Base-by-base conservation (phyloP, 495 filamentous ascomycete species). In the Clohesyomyces aquaticus region DNA sequence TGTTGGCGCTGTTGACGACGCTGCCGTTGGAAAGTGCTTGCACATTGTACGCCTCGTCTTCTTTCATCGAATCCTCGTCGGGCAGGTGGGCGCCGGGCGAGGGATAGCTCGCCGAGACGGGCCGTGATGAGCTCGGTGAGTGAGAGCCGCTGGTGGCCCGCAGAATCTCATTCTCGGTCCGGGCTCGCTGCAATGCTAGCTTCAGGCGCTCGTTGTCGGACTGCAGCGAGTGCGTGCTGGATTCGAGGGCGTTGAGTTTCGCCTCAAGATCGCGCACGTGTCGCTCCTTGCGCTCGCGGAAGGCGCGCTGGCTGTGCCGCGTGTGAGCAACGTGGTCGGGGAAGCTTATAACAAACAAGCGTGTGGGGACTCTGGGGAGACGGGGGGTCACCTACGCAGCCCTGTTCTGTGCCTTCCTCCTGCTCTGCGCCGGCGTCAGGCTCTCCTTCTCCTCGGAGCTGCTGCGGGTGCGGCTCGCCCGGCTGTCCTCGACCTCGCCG, bases 331-430 rank as follows among this genome's bases (percentile, higher is more conserved):
- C 27, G 41, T 9, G 18, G 16, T 49, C 14, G 26, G 25, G 45
- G 21, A 54, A 45, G 9, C n/a, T n/a, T n/a, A n/a, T n/a, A n/a
- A n/a, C n/a, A n/a, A n/a, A n/a, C n/a, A n/a, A n/a, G 2, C 19
- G 42, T 32, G 21, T 29, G 26, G 50, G 49, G 23, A 51, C 25
- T 19, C 49, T 51, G 27, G 54, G 22, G 51, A 56, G 35, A 45
- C 49, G 63, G 59, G 62, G 35, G 63, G 42, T 65, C 21, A 86
- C 90, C 73, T 88, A 98, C 93, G 93, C 93, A 76, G 93, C 92
- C 73, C 94, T 82, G 65, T 98, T 98, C 78, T 98, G 93, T 49
- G 90, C 93, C 77, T 98, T 98, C 65, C 94, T 85, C 75, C 91
- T 81, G 27, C 83, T 89, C 72, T 96, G 91, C 23, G 90, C 89